Evolutionary conservation across 805 yeast genomes (phyloP).

Genomic region (Candida chauliodis): DNA sequence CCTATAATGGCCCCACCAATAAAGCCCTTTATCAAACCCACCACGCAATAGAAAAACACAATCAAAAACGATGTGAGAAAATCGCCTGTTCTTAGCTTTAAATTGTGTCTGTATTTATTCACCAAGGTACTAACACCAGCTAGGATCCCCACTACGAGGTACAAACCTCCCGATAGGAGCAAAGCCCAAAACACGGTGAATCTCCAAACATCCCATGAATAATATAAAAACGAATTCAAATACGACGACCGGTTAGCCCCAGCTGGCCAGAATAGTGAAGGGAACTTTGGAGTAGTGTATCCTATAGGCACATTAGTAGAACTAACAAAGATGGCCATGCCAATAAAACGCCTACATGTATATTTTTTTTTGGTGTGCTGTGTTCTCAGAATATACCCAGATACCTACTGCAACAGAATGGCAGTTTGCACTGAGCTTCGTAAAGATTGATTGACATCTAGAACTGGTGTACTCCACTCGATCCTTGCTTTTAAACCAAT

Average conservation of each 20-base stretch:
- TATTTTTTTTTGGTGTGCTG: not conserved
- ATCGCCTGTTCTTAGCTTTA: slow-evolving; percentile 6
- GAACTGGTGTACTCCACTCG: no score
- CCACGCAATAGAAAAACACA: slow-evolving; percentile 28
- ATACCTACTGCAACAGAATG: no score
- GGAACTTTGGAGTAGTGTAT: slow-evolving; percentile 74
- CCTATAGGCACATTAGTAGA: slow-evolving; percentile 71
- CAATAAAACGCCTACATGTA: not conserved
- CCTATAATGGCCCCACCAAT: slow-evolving; percentile 77
- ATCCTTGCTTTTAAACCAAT: no score
- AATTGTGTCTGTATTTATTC: slow-evolving; percentile 17
- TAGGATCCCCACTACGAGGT: slow-evolving; percentile 58
- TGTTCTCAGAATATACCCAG: no score
- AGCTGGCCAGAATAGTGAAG: slow-evolving; percentile 75
- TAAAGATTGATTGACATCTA: no score
- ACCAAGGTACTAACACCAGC: slow-evolving; percentile 38
- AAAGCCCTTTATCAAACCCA: slow-evolving; percentile 65
- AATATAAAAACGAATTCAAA: slow-evolving; percentile 59
- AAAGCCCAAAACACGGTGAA: slow-evolving; percentile 83
- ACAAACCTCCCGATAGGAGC: slow-evolving; percentile 61
- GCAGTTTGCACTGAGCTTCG: no score
- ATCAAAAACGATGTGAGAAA: slow-evolving; percentile 1
- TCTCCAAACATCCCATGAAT: slow-evolving; percentile 69
- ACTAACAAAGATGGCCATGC: slow-evolving; percentile 27
- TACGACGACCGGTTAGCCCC: slow-evolving; percentile 35